Conservation (phyloP, 257 asterid species). For the Solanum pinnatisectum region DNA sequence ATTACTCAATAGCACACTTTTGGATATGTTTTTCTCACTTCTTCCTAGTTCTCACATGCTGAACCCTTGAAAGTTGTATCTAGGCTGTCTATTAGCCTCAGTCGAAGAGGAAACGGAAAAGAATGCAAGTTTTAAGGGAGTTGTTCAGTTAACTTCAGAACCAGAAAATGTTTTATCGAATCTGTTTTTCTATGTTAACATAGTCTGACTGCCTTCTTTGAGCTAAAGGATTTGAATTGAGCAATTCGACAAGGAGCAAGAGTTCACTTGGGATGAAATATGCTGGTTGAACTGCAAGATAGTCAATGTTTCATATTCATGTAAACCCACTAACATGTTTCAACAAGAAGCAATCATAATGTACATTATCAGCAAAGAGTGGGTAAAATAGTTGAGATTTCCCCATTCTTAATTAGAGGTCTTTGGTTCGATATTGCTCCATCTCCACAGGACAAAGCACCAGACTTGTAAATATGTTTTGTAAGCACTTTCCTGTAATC, state of each 20-base stretch:
- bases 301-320: not conserved
- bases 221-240: not conserved
- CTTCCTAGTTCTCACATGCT: not conserved
- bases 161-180: not conserved
- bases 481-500: not conserved
- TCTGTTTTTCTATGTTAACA: too few relatives aligned
- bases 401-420: not conserved
- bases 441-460: slow-evolving; percentile 97
- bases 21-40: not conserved
- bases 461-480: slow-evolving; percentile 10
- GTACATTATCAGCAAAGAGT: not conserved
- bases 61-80: not conserved
- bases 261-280: not conserved
- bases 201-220: not conserved
- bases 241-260: not conserved
- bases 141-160: not conserved
- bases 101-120: not conserved
- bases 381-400: not conserved
- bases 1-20: not conserved
- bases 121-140: not conserved
- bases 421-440: slow-evolving; percentile 52
- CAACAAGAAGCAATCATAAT: not conserved
- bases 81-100: not conserved
- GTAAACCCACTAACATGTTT: not conserved
- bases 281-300: not conserved